Base-by-base conservation (phyloP, 2,329 filamentous ascomycete species). In the Paraconiothyrium brasiliense region DNA sequence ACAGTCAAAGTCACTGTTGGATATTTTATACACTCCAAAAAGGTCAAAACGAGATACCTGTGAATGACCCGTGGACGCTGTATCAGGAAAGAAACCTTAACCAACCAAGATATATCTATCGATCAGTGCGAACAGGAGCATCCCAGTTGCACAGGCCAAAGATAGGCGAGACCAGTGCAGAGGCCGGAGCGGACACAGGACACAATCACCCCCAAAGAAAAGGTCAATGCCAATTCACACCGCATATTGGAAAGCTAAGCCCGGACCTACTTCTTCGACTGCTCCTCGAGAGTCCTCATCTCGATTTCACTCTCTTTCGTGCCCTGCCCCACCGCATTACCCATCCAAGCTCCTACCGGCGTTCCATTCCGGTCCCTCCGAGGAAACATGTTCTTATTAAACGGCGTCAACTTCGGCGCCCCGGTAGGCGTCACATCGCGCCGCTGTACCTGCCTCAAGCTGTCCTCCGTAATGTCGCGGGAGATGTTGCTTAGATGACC, bases 321-420 rank as follows among this genome's bases (percentile, higher is more conserved):
- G 39, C 11, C 22, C 49, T 39, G 22, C 20, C 22, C 34, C n/a
- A 49, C 37, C 13, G 10, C 51, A 55, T n/a, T 57, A 20, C 48
- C 56, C 32, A 63, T 61, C 59, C 58, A 64, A 14, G 10, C 54
- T 14, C 65, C 60, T 10, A 66, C 56, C 14, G 68, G 63, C 14
- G 52, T 66, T 7, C 59, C 68, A 13, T 61, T 68, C n/a, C 61
- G 59, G 43, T 63, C 61, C 46, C 64, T 64, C n/a, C 66, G 65
- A 16, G 72, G 74, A 41, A 76, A 76, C 60, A 75, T 62, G 43
- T 76, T 68, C 11, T 61, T 68, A 47, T 77, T 77, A 57, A 64
- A 77, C 3, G 74, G 64, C 56, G 64, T 58, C 54, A 72, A 59
- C 8, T 11, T 24, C 6, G 49, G 50, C n/a, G 43, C 27, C 39